Base-by-base conservation (phyloP, 768 basidiomycete genomes). In the Pleurotus eryngii region DNA sequence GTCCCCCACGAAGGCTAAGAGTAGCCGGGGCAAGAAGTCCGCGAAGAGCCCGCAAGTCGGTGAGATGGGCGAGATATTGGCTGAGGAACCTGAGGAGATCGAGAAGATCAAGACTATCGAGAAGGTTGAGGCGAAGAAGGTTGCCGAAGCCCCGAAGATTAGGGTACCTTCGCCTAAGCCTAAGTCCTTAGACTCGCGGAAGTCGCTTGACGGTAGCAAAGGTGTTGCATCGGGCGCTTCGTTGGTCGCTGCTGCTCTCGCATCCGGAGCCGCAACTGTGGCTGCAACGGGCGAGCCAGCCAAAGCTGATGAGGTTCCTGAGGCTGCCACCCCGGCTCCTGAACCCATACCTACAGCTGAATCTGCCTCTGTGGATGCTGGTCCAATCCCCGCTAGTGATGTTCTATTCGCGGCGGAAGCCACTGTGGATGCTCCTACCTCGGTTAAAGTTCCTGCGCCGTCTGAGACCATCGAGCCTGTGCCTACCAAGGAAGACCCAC, bases 31-130 rank as follows among this genome's bases (percentile, higher is more conserved):
- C 67, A 73, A 67, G 63, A 68, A 59, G 50, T 65, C 57, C 1
- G 62, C 62, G 49, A 74, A 70, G 64, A 62, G 67, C 22, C 70
- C 70, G 11, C 74, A 72, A 54, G 70, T 86, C 18, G 86, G 86
- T 15, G 89, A 91, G 72, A 77, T 88, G 80, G 89, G 89, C 8
- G 89, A 90, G 65, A 72, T 84, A 14, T 62, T 89, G 30, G 69
- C 75, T 18, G 87, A 89, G 65, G 83, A 81, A 61, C 76, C 75
- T 3, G 74, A 71, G 61, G 71, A 68, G n/a, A 53, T 61, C 20
- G 61, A 60, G 42, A 60, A 59, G 20, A 59, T 59, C 38, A 48
- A 62, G 43, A 38, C 49, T 49, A 62, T 60, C 42, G 61, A 57
- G 7, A 54, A 58, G 48, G 57, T 43, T 24, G 54, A 38, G 35